Percentiles rank a stretch among this genome's conserved stretches.
Evolutionary conservation across 2,329 filamentous ascomycete genomes (phyloP).

Genomic region (Fusarium ambrosium): DNA sequence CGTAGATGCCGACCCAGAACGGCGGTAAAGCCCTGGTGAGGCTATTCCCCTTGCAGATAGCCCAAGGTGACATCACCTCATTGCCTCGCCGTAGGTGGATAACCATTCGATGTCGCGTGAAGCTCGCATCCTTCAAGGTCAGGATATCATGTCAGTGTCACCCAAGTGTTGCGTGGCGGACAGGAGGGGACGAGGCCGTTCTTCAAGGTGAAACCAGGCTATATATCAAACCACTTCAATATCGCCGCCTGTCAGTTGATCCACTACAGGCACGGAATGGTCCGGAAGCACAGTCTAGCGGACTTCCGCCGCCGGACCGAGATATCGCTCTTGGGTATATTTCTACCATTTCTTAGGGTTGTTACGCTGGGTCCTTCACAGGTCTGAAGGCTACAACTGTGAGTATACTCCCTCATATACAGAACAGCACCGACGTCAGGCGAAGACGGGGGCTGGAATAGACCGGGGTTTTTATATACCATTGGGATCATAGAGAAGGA

Average conservation of each 20-base stretch:
- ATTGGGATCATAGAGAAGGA: no score
- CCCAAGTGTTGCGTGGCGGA: neutral
- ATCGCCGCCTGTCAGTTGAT: neutral
- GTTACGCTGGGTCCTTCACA: no score
- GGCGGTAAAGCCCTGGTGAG: constrained; percentile 22
- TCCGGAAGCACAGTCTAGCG: neutral
- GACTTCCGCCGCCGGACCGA: neutral
- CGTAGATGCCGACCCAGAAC: constrained; percentile 28
- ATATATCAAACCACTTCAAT: neutral
- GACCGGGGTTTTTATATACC: no score
- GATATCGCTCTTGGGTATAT: neutral
- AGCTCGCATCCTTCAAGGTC: neutral
- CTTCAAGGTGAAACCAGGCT: neutral
- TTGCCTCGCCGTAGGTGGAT: neutral
- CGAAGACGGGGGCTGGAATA: no score
- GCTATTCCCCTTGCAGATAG: constrained; percentile 7
- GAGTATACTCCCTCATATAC: no score
- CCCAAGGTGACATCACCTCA: constrained; percentile 20
- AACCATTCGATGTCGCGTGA: neutral
- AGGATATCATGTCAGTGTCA: neutral
- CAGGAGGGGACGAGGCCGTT: neutral
- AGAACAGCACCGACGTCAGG: no score
- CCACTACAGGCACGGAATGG: neutral
- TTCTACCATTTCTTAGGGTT: neutral
- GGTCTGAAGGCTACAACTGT: no score